Base-by-base conservation (phyloP, 768 basidiomycete species). In the Russula earlei region DNA sequence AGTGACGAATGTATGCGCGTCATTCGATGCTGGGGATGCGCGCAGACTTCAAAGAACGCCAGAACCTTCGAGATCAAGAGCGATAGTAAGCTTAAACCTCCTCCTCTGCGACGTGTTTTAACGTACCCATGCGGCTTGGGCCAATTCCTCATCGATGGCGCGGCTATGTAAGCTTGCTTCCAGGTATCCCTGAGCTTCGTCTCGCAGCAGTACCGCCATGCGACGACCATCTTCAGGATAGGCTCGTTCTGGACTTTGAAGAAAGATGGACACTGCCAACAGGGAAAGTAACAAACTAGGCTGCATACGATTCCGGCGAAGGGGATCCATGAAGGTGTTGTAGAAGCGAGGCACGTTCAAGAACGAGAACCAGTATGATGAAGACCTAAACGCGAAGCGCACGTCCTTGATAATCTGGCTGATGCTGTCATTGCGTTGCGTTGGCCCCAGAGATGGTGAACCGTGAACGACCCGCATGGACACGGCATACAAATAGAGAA, bases 91-190 rank as follows among this genome's bases (percentile, higher is more conserved):
- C 49, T 20, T 46, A 24, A 49, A 40, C 22, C 41, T 14, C 1
- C 0, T n/a, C 25, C n/a, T 15, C 5, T 15, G 37, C 12, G 38
- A 43, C 8, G n/a, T n/a, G n/a, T 11, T 15, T 19, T 10, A 9
- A 65, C 78, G 62, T 66, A 87, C 86, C 83, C 83, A 89, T 53
- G 84, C 82, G 36, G 85, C 83, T 68, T 89, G 83, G 12, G 81
- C 84, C 7, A 88, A 75, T 31, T 78, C 80, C 63, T 85, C 82
- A 60, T 89, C 85, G 14, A 89, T 75, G 81, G 83, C 85, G 17
- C 80, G 77, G 42, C 82, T 78, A 64, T 78, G 83, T 55, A 85
- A 68, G 64, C 85, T 87, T 22, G 82, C 82, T 58, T 89, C 84
- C 60, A 89, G 69, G 11, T 83, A 79, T 47, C 76, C 73, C 66